Conservation (phyloP, 1,284 basidiomycete species). For the Apiotrichum siamense region DNA sequence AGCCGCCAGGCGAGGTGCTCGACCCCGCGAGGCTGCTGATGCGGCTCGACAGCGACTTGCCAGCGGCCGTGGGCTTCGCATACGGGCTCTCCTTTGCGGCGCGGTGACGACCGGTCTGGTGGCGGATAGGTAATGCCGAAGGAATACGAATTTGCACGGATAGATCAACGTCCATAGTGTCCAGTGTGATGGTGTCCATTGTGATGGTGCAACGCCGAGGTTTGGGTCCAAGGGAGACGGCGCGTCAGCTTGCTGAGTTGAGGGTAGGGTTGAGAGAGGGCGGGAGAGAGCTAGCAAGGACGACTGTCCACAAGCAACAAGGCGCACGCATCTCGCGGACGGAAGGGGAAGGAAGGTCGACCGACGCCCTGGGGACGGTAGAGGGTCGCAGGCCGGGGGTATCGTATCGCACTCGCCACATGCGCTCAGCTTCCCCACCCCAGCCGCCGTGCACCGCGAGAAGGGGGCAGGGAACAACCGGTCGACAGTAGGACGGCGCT, state of each 20-base stretch:
- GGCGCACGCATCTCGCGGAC: no score
- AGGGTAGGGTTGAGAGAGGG: no score
- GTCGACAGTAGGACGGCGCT: background rate
- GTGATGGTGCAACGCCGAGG: background rate
- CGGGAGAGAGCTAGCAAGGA: no score
- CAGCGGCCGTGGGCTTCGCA: slow-evolving; percentile 7
- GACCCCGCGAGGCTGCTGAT: slow-evolving; percentile 10
- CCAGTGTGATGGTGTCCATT: background rate
- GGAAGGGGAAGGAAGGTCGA: no score
- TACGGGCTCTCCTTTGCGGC: slow-evolving; percentile 20
- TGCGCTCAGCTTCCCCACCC: no score
- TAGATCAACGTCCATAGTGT: background rate
- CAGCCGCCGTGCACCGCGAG: no score
- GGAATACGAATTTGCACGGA: background rate
- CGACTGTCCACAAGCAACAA: no score
- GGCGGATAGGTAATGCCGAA: background rate
- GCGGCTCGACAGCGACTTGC: slow-evolving; percentile 14
- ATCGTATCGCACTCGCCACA: no score
- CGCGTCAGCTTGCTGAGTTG: slow-evolving; percentile 3
- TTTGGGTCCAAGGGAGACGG: background rate
- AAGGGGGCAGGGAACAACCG: background rate
- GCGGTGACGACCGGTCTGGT: slow-evolving; percentile 18
- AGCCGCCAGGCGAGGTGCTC: background rate
- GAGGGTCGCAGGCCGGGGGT: no score
- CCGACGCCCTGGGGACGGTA: no score